Conservation (phyloP, 345 rosid genomes). For the Fremontodendron californicum region DNA sequence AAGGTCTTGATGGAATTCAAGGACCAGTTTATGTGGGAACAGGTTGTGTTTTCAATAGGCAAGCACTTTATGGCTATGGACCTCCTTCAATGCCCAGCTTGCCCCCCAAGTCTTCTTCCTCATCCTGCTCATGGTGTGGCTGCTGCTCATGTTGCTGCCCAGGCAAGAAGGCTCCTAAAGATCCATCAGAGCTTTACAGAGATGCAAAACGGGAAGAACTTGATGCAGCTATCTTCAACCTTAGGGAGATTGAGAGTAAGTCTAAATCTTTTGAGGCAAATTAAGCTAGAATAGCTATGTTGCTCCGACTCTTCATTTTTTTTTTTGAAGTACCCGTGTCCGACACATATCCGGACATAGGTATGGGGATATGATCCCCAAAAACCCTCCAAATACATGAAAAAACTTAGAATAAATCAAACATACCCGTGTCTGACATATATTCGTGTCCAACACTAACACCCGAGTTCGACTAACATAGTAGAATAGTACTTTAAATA, state of each 20-base stretch:
- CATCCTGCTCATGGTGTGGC: slow-evolving; percentile 52
- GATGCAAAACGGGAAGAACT: slow-evolving; percentile 89
- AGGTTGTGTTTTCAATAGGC: slow-evolving; percentile 85
- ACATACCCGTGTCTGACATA: too few species aligned
- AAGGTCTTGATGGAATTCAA: slow-evolving; percentile 92
- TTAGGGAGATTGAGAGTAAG: slow-evolving; percentile 80
- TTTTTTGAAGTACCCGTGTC: too few species aligned
- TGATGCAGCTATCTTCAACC: slow-evolving; percentile 87
- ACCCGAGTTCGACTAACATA: too few species aligned
- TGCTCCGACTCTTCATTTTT: too few species aligned
- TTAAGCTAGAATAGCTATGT: too few species aligned
- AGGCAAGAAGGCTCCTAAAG: slow-evolving; percentile 59
- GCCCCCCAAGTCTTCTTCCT: slow-evolving; percentile 56
- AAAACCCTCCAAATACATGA: too few species aligned
- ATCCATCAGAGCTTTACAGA: slow-evolving; percentile 62
- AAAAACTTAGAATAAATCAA: too few species aligned
- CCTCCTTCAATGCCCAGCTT: slow-evolving; percentile 76
- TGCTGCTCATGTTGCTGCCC: slow-evolving; percentile 73
- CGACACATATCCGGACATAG: too few species aligned
- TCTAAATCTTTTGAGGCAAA: slow-evolving; percentile 1
- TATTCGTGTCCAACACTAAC: too few species aligned
- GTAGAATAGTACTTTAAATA: background rate
- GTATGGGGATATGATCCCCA: too few species aligned
- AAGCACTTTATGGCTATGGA: slow-evolving; percentile 89
- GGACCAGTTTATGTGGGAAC: slow-evolving; percentile 96